phyloP scores from a whole-genome alignment of 2,329 filamentous ascomycete species.

The Nothophaeocryptopus gaeumannii region DNA sequence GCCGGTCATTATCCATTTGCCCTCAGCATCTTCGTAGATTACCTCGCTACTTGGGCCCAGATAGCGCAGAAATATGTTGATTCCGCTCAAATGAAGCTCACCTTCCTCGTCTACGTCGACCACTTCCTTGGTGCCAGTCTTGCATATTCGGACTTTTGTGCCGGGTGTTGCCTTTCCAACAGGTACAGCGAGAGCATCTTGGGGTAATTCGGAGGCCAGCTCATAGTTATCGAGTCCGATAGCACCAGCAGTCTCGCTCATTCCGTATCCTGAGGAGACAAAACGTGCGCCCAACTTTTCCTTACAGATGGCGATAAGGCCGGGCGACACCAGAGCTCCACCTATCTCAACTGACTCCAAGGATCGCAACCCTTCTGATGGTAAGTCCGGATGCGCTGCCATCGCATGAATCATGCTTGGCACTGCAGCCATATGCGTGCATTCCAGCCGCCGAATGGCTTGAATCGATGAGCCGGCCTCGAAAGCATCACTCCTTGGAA shows the following conservation, averaged over 20 bases:
- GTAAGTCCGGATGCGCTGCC: neutral
- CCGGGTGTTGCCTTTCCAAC: neutral
- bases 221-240: neutral
- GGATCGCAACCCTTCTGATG: neutral
- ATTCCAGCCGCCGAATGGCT: neutral
- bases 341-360: neutral
- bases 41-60: slow-evolving; percentile 8
- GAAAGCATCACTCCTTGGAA: neutral
- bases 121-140: slow-evolving; percentile 19
- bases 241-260: slow-evolving; percentile 19
- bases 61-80: slow-evolving; percentile 23
- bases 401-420: neutral
- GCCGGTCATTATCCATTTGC: slow-evolving; percentile 63
- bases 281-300: neutral
- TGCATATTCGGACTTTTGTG: neutral
- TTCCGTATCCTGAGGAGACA: slow-evolving; percentile 6
- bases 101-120: slow-evolving; percentile 24
- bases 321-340: neutral
- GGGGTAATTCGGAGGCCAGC: neutral
- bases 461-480: neutral
- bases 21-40: slow-evolving; percentile 26
- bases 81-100: slow-evolving; percentile 27
- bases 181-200: neutral
- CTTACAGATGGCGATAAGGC: neutral
- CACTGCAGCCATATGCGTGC: neutral